Conservation (phyloP, 208 protist genomes). For the Trichomonas tenax region DNA sequence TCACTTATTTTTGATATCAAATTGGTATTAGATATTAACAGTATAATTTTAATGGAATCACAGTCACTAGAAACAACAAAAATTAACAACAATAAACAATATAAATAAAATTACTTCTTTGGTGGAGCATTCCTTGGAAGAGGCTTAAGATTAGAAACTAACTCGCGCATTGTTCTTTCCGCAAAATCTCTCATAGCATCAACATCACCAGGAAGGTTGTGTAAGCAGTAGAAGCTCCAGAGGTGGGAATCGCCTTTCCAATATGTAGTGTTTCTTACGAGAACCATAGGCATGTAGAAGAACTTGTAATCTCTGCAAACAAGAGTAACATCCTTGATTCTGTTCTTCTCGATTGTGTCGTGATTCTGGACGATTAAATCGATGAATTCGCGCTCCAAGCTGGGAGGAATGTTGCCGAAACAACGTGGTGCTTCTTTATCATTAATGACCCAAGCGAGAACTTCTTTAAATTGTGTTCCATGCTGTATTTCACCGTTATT, state of each 20-base stretch:
- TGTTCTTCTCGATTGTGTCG: neutral
- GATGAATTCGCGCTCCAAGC: neutral
- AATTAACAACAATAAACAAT: too few relatives aligned
- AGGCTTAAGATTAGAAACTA: neutral
- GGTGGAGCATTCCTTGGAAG: too few relatives aligned
- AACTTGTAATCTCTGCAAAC: neutral
- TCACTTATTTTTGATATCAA: too few relatives aligned
- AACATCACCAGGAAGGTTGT: neutral
- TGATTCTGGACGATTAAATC: neutral
- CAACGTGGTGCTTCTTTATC: neutral
- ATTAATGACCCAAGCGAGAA: neutral
- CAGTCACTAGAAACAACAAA: too few relatives aligned
- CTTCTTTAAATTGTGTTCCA: too few relatives aligned
- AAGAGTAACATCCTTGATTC: neutral
- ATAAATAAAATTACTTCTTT: too few relatives aligned
- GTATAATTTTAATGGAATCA: too few relatives aligned
- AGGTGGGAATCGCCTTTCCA: neutral
- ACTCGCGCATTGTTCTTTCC: neutral
- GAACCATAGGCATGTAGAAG: neutral
- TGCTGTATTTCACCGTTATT: too few relatives aligned
- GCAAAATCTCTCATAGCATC: neutral
- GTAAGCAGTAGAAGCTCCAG: neutral
- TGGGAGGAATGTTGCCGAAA: neutral
- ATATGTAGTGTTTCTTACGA: neutral
- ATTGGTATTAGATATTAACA: too few relatives aligned